These are phyloP conservation scores for Chenopodium formosanum DNA, from an alignment of 148 eudicot genomes.

Conservation along the genomic window DNA sequence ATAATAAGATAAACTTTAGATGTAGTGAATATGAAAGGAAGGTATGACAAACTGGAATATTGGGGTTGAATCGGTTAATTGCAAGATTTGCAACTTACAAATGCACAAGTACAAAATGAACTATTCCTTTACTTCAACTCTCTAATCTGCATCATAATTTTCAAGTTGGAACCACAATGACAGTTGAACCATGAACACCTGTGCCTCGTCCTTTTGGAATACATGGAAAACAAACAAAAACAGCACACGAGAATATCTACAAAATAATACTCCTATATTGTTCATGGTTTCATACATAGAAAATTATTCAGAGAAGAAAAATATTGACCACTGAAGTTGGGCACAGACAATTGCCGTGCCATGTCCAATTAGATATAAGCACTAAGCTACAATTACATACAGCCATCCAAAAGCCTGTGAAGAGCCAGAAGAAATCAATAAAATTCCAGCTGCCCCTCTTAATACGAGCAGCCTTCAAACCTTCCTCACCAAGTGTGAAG, in stretches of 20 bases:
- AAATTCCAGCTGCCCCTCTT: neutral
- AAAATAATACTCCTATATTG: neutral
- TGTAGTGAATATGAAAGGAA: too few relatives aligned
- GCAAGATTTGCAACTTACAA: neutral
- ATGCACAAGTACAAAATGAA: neutral
- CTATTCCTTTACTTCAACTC: too few relatives aligned
- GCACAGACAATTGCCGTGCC: neutral
- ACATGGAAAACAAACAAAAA: neutral
- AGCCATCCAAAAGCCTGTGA: neutral
- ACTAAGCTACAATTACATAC: conserved; percentile 27
- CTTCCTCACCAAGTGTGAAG: neutral
- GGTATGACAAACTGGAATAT: neutral
- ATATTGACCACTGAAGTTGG: neutral
- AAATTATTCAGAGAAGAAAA: neutral
- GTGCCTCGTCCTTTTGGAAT: neutral
- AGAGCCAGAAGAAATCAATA: conserved; percentile 1
- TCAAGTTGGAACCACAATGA: neutral
- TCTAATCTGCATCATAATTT: too few relatives aligned
- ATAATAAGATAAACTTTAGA: too few relatives aligned
- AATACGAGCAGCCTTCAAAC: neutral
- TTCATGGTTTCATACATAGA: neutral
- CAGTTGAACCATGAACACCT: neutral
- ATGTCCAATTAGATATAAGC: neutral
- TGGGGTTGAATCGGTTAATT: neutral
- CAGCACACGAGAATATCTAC: neutral